Evolutionary conservation across 352 stramenopile genomes (phyloP).

Genomic region (Globisporangium alternatum): DNA sequence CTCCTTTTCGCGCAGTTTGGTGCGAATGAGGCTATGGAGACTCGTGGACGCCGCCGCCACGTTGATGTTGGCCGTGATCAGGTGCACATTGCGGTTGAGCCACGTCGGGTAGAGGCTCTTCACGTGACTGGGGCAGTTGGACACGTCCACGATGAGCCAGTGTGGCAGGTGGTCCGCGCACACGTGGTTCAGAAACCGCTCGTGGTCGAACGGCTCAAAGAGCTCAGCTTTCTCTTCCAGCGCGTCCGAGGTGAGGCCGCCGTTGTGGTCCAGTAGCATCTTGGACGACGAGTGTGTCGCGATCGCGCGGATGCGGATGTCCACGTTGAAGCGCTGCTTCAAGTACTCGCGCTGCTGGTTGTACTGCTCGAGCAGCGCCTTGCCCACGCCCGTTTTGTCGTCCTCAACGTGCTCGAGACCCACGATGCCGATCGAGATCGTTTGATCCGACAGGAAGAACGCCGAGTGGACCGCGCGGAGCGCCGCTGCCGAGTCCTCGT

Average conservation of each 20-base stretch:
- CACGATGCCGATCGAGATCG: conserved; percentile 90
- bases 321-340: conserved; percentile 80
- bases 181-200: conserved; percentile 72
- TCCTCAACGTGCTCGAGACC: conserved; percentile 67
- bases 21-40: conserved; percentile 74
- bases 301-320: conserved; percentile 80
- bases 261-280: conserved; percentile 71
- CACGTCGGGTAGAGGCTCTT: conserved; percentile 86
- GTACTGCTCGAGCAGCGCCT: conserved; percentile 86
- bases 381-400: conserved; percentile 58
- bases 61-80: conserved; percentile 93
- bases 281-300: conserved; percentile 50
- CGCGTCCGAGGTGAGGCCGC: conserved; percentile 46
- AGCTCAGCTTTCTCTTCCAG: conserved; percentile 19
- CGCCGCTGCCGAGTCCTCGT: conserved; percentile 87
- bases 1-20: conserved; percentile 76
- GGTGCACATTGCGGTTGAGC: conserved; percentile 87
- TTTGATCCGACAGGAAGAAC: conserved; percentile 94
- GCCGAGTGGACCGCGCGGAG: conserved; percentile 93
- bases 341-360: conserved; percentile 83
- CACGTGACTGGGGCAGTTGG: conserved; percentile 81
- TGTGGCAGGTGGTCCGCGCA: conserved; percentile 88
- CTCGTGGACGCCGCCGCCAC: conserved; percentile 71
- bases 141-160: conserved; percentile 94
- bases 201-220: conserved; percentile 54